These are phyloP conservation scores for Cornus controversa DNA, from an alignment of 148 eudicot species.

Conservation along the genomic window DNA sequence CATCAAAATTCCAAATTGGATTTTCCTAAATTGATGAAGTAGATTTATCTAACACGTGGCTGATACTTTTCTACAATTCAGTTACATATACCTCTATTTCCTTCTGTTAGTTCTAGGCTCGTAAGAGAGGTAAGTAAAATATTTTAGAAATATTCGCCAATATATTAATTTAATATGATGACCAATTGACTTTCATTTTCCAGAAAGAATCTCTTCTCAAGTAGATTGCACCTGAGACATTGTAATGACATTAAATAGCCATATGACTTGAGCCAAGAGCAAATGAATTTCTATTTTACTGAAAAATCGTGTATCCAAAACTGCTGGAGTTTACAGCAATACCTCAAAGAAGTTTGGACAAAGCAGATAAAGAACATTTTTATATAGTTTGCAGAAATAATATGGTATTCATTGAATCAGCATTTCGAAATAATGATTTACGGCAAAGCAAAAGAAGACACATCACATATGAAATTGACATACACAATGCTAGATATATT, in stretches of 20 bases:
- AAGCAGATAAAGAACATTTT: neutral
- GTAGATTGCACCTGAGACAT: neutral
- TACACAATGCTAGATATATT: neutral
- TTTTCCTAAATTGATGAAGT: neutral
- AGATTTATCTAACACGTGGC: neutral
- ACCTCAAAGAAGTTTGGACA: neutral
- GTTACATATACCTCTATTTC: neutral
- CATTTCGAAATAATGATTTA: neutral
- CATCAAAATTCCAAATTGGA: neutral
- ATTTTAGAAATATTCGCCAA: neutral
- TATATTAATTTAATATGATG: too few species aligned
- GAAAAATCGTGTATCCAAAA: neutral
- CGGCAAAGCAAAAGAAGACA: neutral
- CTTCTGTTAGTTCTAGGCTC: neutral
- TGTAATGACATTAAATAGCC: neutral
- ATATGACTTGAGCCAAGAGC: neutral
- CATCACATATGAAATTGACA: neutral
- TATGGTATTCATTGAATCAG: neutral
- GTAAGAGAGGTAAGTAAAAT: too few species aligned
- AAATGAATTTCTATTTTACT: neutral
- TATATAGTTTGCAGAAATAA: neutral
- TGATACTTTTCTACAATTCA: neutral
- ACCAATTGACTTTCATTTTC: too few species aligned
- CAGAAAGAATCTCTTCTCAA: neutral
- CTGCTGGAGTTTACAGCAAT: neutral